Conservation (phyloP, 2,329 filamentous ascomycete species). For the Arachnopeziza araneosa region DNA sequence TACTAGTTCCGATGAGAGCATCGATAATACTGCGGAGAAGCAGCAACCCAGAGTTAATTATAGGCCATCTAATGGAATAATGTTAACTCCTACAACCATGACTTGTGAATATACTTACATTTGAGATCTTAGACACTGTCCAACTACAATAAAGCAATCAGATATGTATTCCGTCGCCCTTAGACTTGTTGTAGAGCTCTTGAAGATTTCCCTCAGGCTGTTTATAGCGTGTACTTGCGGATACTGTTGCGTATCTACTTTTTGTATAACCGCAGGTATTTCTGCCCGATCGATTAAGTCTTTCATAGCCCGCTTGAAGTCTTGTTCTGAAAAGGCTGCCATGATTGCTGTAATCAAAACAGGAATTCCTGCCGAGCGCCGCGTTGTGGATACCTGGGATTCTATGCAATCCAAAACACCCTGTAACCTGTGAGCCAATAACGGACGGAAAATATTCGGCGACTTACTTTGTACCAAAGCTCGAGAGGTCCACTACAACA, state of each 20-base stretch:
- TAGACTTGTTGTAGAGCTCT: conserved; percentile 68
- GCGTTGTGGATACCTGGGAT: conserved; percentile 73
- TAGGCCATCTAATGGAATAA: conserved; percentile 63
- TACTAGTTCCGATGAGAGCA: conserved; percentile 67
- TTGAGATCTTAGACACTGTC: conserved; percentile 69
- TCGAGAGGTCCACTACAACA: neutral
- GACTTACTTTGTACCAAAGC: conserved; percentile 63
- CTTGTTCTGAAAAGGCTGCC: conserved; percentile 52
- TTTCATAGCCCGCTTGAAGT: conserved; percentile 60
- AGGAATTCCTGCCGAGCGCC: conserved; percentile 87
- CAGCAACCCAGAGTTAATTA: conserved; percentile 88
- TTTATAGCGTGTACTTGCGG: conserved; percentile 95
- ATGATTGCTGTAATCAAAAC: conserved; percentile 79
- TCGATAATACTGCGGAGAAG: conserved; percentile 83
- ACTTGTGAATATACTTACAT: conserved; percentile 47
- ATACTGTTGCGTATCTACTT: conserved; percentile 57
- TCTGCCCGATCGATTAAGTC: conserved; percentile 56
- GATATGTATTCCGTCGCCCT: conserved; percentile 70
- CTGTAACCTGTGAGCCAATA: conserved; percentile 31
- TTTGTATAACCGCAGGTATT: conserved; percentile 45
- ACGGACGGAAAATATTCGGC: conserved; percentile 6
- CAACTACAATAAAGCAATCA: conserved; percentile 71
- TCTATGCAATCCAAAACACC: conserved; percentile 65
- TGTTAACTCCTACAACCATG: conserved; percentile 2
- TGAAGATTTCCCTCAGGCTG: conserved; percentile 87